Base-by-base conservation (phyloP, 129 eudicot species). In the Logfia minima region DNA sequence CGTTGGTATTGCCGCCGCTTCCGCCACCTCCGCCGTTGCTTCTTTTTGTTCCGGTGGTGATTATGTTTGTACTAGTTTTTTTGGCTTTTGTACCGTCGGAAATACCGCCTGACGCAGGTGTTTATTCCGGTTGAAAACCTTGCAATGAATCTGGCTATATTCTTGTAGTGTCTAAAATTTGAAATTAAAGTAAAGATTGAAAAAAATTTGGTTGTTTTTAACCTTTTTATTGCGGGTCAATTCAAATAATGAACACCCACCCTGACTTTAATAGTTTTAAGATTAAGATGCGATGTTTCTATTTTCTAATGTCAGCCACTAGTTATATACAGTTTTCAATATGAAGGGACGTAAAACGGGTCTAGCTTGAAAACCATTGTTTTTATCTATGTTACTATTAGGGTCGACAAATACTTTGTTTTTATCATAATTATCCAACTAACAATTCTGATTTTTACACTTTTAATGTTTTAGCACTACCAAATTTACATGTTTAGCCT, bases 1-100 rank as follows among this genome's bases (percentile, higher is more conserved):
- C 83, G 34, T 55, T 80, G 68, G 61, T 80, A 10, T 53, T 80
- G 79, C 79, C 83, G 34, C 83, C 83, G 6, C 79, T 80, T 11
- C 83, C 83, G 26, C 83, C 83, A 21, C 83, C 83, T 65, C 83
- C 83, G 14, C 24, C 75, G 74, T 28, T 73, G 79, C 69, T 80
- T 59, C 83, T 80, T 67, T 21, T 80, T n/a, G 34, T 80, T 0
- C 83, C 83, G 69, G 83, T 80, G 74, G 5, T 73, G 61, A 73
- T 80, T 19, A 72, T 80, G 83, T 55, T 59, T 3, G 79, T 80
- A 6, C 79, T 80, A 1, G 32, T 80, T 55, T 24, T 34, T 10
- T 55, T 80, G 56, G 83, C 83, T 5, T 80, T 74, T 73, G 75
- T 68, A 11, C 79, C 83, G 51, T 24, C 74, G 13, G 66, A 80